A percentile compares a stretch with the other conserved stretches of the same genome.
phyloP scores from a whole-genome alignment of 192 early-diverging fungal species.

The Dissophora globulifera region DNA sequence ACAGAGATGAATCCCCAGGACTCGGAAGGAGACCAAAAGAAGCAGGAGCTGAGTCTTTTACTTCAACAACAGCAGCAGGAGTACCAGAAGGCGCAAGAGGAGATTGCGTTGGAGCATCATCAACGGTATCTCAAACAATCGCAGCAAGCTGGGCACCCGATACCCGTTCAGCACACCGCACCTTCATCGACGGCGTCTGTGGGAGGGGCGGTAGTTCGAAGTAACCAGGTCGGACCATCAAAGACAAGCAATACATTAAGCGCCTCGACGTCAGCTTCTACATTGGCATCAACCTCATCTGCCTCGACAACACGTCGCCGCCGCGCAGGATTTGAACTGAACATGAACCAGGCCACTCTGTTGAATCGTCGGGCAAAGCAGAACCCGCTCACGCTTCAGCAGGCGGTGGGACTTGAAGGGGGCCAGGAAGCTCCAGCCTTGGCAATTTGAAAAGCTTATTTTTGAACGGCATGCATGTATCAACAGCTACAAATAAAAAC shows the following conservation, averaged over 20 bases:
- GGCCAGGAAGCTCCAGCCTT: no score
- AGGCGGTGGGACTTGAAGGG: no score
- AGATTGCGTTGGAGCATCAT: constrained; percentile 39
- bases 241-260: constrained; percentile 22
- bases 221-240: constrained; percentile 30
- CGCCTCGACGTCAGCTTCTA: constrained; percentile 15
- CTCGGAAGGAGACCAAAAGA: constrained; percentile 20
- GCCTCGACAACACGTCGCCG: constrained; percentile 23
- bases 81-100: constrained; percentile 47
- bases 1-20: constrained; percentile 15
- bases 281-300: constrained; percentile 16
- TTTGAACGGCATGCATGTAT: no score
- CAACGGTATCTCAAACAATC: constrained; percentile 47
- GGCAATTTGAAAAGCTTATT: no score
- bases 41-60: constrained; percentile 25
- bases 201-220: background rate
- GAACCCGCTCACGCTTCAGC: no score
- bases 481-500: no score
- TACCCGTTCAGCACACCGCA: constrained; percentile 32
- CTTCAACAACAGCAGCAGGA: constrained; percentile 50
- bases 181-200: background rate
- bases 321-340: constrained; percentile 43
- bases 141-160: constrained; percentile 40
- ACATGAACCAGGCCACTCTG: constrained; percentile 46
- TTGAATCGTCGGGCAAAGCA: constrained; percentile 43